Conservation (phyloP, 2,329 filamentous ascomycete species). For the Colletotrichum destructivum region DNA sequence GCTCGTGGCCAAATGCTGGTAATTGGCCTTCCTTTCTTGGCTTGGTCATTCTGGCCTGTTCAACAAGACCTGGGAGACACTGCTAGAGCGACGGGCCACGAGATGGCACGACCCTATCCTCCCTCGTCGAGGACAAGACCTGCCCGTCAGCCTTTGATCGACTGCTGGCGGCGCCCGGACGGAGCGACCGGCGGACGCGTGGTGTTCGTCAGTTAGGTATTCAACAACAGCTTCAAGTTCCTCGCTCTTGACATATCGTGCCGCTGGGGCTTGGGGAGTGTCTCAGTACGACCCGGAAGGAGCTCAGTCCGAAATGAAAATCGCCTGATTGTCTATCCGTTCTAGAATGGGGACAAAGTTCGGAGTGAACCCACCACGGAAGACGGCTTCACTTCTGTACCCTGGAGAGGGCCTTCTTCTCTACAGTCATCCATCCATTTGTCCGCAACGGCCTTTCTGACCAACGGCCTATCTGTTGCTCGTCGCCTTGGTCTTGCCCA, state of each 20-base stretch:
- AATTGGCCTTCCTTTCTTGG: constrained; percentile 2
- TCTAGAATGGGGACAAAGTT: background rate
- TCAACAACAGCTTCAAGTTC: background rate
- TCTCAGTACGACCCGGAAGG: background rate
- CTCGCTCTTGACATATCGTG: background rate
- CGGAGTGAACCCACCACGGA: background rate
- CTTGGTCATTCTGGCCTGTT: background rate
- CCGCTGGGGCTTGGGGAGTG: background rate
- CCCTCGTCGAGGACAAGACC: constrained; percentile 25
- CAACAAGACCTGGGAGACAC: constrained; percentile 6
- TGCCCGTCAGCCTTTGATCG: background rate
- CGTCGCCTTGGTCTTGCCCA: too few species aligned
- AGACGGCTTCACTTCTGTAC: background rate
- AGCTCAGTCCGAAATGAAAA: background rate
- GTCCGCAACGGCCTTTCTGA: too few species aligned
- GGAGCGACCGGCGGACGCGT: background rate
- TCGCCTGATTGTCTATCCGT: background rate
- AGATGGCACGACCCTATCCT: background rate
- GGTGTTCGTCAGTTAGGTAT: background rate
- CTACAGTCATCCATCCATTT: background rate
- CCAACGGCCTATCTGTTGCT: too few species aligned
- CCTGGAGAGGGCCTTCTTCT: too few species aligned
- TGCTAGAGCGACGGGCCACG: background rate
- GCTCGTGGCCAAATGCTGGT: constrained; percentile 11
- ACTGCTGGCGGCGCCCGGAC: background rate